Percentiles rank a stretch among this genome's conserved stretches.
These are phyloP conservation scores for Magnusiomyces suaveolens DNA, from an alignment of 1,139 yeast genomes.

Conservation along the genomic window DNA sequence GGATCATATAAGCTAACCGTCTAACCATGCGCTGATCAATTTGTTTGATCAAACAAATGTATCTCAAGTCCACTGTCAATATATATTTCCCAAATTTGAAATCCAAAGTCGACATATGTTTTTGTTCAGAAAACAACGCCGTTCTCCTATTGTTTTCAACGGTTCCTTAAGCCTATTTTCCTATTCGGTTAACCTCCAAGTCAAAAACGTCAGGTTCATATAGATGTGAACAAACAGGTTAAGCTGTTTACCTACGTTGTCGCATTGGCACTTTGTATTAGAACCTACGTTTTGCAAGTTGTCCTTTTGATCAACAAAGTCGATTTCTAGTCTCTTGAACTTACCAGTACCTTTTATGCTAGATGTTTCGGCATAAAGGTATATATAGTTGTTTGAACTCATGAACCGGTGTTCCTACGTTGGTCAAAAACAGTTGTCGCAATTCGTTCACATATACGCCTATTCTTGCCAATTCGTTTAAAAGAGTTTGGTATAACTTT, in stretches of 20 bases:
- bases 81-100: background rate
- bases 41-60: no score
- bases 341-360: slow-evolving; percentile 61
- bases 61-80: background rate
- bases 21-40: background rate
- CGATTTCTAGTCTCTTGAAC: slow-evolving; percentile 67
- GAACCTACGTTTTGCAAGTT: slow-evolving; percentile 64
- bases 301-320: slow-evolving; percentile 80
- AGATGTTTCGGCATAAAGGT: slow-evolving; percentile 74
- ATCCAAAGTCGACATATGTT: slow-evolving; percentile 46
- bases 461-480: no score
- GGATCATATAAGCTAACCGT: slow-evolving; percentile 6
- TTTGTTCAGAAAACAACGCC: slow-evolving; percentile 53
- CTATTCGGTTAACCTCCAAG: background rate
- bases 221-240: slow-evolving; percentile 84
- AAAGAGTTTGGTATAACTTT: no score
- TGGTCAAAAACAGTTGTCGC: no score
- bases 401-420: slow-evolving; percentile 48
- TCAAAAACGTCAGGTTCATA: slow-evolving; percentile 52
- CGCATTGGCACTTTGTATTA: slow-evolving; percentile 64
- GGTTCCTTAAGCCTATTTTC: slow-evolving; percentile 65
- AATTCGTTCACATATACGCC: no score
- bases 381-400: slow-evolving; percentile 72
- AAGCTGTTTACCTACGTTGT: slow-evolving; percentile 72
- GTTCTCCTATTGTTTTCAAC: slow-evolving; percentile 63